Conservation (phyloP, 2,329 filamentous ascomycete species). For the Fusarium sp. region DNA sequence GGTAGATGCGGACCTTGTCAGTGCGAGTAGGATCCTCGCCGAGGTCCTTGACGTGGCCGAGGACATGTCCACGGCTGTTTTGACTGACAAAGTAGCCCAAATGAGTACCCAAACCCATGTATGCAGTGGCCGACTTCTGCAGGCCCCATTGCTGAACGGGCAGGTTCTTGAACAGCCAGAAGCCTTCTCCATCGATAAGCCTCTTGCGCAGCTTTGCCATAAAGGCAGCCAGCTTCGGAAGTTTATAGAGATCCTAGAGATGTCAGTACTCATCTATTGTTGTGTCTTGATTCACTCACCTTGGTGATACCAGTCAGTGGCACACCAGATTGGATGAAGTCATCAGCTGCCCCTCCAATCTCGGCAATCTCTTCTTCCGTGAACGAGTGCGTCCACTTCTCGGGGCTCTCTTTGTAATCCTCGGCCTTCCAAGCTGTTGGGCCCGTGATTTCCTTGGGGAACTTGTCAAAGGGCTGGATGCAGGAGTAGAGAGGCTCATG, state of each 20-base stretch:
- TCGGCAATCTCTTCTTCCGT: slow-evolving; percentile 52
- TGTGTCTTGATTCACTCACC: background rate
- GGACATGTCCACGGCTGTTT: slow-evolving; percentile 83
- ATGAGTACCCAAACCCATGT: slow-evolving; percentile 87
- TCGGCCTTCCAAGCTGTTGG: slow-evolving; percentile 78
- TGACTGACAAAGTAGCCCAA: slow-evolving; percentile 88
- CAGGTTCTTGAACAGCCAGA: slow-evolving; percentile 89
- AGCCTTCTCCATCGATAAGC: slow-evolving; percentile 82
- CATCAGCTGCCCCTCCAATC: slow-evolving; percentile 10
- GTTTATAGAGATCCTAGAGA: slow-evolving; percentile 51
- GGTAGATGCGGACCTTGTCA: slow-evolving; percentile 87
- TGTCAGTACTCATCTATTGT: background rate
- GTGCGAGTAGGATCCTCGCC: slow-evolving; percentile 81
- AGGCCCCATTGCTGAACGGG: slow-evolving; percentile 81
- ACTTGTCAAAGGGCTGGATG: slow-evolving; percentile 75
- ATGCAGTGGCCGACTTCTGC: slow-evolving; percentile 82
- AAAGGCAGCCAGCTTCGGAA: slow-evolving; percentile 46
- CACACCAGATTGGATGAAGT: slow-evolving; percentile 14
- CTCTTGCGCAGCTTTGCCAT: slow-evolving; percentile 52
- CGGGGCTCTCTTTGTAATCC: slow-evolving; percentile 71
- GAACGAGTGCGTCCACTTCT: slow-evolving; percentile 80
- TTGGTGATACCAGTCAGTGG: slow-evolving; percentile 18
- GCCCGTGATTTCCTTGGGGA: slow-evolving; percentile 78
- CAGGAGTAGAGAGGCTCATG: slow-evolving; percentile 75
- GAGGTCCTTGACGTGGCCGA: slow-evolving; percentile 89